Percentiles rank a stretch among this genome's conserved stretches.
phyloP scores from a whole-genome alignment of 176 grass and related monocot genomes.

The Saccharum spontaneum region DNA sequence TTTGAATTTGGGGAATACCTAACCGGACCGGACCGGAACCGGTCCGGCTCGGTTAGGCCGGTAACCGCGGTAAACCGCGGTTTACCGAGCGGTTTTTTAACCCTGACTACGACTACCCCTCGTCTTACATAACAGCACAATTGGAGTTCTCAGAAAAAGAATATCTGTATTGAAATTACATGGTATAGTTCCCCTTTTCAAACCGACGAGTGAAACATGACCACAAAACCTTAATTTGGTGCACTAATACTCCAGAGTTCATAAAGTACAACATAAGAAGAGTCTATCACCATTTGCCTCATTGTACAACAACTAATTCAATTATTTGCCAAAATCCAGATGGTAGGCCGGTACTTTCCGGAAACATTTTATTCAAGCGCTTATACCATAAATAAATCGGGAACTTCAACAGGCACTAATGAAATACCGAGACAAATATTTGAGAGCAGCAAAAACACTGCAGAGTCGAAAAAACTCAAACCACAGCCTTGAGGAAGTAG shows the following conservation, averaged over 20 bases:
- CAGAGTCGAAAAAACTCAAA: slow-evolving; percentile 18
- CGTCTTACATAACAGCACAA: not conserved
- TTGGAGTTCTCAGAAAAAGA: not conserved
- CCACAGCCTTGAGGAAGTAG: not conserved
- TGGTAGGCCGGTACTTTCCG: not conserved
- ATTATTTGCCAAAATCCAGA: slow-evolving; percentile 27
- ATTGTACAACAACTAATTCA: slow-evolving; percentile 4
- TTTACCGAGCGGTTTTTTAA: no score
- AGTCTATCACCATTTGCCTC: not conserved
- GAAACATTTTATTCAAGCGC: slow-evolving; percentile 45
- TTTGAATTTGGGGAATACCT: no score
- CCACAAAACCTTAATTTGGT: not conserved
- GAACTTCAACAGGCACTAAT: slow-evolving; percentile 11
- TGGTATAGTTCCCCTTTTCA: not conserved
- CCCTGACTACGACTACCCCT: no score
- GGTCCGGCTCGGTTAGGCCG: no score
- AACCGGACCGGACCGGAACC: no score
- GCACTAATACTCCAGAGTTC: not conserved
- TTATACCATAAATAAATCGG: slow-evolving; percentile 25
- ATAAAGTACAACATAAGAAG: slow-evolving; percentile 8
- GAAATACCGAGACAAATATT: not conserved
- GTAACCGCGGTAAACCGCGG: no score
- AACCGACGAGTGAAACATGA: not conserved
- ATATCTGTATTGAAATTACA: not conserved
- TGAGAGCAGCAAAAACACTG: not conserved